phyloP scores from a whole-genome alignment of 331 rosid genomes.

The Saraca asoca region DNA sequence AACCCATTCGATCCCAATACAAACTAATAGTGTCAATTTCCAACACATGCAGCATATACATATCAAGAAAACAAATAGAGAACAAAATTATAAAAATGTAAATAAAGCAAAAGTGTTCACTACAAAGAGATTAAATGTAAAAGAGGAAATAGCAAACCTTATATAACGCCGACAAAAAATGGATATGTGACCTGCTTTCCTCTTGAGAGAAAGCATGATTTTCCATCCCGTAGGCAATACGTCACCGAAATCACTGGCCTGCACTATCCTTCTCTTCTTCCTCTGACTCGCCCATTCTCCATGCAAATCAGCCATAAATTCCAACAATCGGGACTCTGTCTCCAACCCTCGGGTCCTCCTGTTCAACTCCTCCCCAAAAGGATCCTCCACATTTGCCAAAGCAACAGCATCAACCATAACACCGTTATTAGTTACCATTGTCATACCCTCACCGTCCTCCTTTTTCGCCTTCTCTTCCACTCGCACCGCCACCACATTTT shows the following conservation, averaged over 20 bases:
- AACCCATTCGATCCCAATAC: too few relatives aligned
- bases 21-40: too few relatives aligned
- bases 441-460: conserved; percentile 24
- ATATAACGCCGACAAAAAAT: conserved; percentile 64
- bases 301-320: conserved; percentile 51
- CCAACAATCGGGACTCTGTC: conserved; percentile 48
- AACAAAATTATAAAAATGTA: not conserved
- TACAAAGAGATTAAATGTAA: not conserved
- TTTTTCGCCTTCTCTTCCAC: conserved; percentile 18
- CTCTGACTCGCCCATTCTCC: conserved; percentile 72
- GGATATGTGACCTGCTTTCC: conserved; percentile 49
- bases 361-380: conserved; percentile 52
- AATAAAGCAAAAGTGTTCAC: conserved; percentile 4
- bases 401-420: conserved; percentile 30
- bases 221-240: conserved; percentile 68
- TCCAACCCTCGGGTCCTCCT: conserved; percentile 59
- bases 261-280: conserved; percentile 68
- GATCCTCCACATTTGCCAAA: conserved; percentile 46
- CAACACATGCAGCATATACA: too few relatives aligned
- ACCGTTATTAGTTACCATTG: conserved; percentile 24
- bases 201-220: conserved; percentile 54
- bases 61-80: not conserved
- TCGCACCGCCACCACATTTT: conserved; percentile 3
- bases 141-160: conserved; percentile 53
- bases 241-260: conserved; percentile 48